Conservation (phyloP, 2,329 filamentous ascomycete genomes). For the Pseudogymnoascus sp. region DNA sequence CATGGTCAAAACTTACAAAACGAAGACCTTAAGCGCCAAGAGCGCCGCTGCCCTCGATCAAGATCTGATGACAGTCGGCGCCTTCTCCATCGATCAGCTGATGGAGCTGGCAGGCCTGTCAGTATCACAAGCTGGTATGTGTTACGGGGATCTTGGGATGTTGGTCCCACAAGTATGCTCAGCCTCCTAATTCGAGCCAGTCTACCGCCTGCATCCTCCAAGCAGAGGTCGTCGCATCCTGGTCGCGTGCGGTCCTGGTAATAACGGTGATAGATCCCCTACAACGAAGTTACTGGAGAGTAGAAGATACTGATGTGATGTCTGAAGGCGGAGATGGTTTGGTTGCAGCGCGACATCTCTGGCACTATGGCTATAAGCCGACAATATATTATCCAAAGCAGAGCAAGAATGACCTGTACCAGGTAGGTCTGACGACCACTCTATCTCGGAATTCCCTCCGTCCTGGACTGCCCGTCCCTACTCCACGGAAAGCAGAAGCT, state of each 20-base stretch:
- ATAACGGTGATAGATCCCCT: conserved; percentile 44
- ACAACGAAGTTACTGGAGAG: background rate
- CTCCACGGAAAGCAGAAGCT: background rate
- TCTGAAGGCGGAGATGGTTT: conserved; percentile 77
- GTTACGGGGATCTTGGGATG: background rate
- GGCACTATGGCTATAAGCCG: conserved; percentile 84
- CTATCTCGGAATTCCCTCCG: background rate
- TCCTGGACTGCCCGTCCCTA: background rate
- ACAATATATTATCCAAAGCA: conserved; percentile 90
- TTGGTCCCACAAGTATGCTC: background rate
- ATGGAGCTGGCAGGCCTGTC: conserved; percentile 95
- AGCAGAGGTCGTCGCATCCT: conserved; percentile 64
- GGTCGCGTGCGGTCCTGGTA: conserved; percentile 82
- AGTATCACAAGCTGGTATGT: conserved; percentile 76
- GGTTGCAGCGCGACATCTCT: conserved; percentile 84
- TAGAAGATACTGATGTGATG: background rate
- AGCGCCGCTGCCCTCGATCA: conserved; percentile 83
- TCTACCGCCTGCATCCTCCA: conserved; percentile 76
- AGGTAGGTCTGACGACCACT: conserved; percentile 40
- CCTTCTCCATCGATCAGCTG: conserved; percentile 89
- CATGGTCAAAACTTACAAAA: background rate
- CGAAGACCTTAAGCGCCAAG: conserved; percentile 75
- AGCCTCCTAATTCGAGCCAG: conserved; percentile 36
- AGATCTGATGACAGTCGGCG: conserved; percentile 82
- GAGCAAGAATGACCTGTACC: conserved; percentile 81